These are phyloP conservation scores for Dovyalis caffra DNA, from an alignment of 345 rosid genomes.

Conservation along the genomic window DNA sequence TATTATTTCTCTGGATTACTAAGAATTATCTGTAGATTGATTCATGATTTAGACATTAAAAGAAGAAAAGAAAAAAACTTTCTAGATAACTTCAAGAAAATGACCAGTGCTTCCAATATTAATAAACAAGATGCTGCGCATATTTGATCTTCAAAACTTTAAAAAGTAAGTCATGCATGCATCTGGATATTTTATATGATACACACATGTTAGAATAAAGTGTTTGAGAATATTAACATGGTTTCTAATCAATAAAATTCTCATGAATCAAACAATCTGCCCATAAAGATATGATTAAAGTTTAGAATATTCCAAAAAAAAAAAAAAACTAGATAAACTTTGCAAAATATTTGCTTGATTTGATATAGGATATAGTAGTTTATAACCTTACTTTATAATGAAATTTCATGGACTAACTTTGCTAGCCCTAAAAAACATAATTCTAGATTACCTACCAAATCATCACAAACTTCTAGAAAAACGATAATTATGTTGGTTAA, in stretches of 20 bases:
- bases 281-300: background rate
- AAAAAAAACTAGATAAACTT: background rate
- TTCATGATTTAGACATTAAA: no score
- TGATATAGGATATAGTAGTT: background rate
- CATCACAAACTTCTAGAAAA: background rate
- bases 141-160: no score
- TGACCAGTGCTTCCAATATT: no score
- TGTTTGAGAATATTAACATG: background rate
- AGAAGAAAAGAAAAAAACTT: no score
- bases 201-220: background rate
- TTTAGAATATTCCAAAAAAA: background rate
- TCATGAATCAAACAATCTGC: background rate
- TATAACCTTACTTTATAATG: background rate
- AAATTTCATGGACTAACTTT: background rate
- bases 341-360: background rate
- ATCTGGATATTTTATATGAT: background rate
- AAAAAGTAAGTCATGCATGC: no score
- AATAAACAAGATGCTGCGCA: no score
- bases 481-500: background rate
- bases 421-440: background rate
- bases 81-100: no score
- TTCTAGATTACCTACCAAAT: background rate
- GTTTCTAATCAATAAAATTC: background rate
- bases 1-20: no score
- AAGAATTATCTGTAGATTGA: no score